Conservation (phyloP, 1,139 yeast species). For the Debaryomyces nepalensis region DNA sequence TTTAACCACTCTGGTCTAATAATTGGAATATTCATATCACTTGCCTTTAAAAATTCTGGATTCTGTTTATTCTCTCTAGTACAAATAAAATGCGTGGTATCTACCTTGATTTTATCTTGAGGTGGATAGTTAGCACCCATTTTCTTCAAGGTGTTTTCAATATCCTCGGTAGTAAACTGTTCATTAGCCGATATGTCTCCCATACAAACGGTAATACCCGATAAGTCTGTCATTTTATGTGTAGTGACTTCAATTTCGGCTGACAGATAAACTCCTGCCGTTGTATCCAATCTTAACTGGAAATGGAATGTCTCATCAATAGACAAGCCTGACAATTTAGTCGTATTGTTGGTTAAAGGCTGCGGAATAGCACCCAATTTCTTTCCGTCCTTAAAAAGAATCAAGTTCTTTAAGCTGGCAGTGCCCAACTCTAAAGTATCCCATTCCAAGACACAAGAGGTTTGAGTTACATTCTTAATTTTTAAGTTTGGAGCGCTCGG, state of each 20-base stretch:
- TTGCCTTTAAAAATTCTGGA: slow-evolving; percentile 75
- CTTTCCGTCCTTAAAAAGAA: slow-evolving; percentile 76
- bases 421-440: slow-evolving; percentile 84
- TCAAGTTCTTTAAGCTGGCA: slow-evolving; percentile 74
- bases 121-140: slow-evolving; percentile 85
- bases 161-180: slow-evolving; percentile 61
- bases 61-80: slow-evolving; percentile 64
- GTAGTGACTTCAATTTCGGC: slow-evolving; percentile 74
- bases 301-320: slow-evolving; percentile 83
- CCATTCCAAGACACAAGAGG: slow-evolving; percentile 95
- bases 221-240: slow-evolving; percentile 94
- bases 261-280: slow-evolving; percentile 83
- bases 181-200: slow-evolving; percentile 76
- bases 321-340: slow-evolving; percentile 89
- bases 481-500: slow-evolving; percentile 78
- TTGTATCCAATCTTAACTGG: slow-evolving; percentile 79
- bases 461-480: slow-evolving; percentile 84
- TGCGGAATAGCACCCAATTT: slow-evolving; percentile 87
- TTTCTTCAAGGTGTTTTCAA: slow-evolving; percentile 61
- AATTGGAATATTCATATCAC: slow-evolving; percentile 86
- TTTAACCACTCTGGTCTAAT: slow-evolving; percentile 97
- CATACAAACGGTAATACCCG: slow-evolving; percentile 90
- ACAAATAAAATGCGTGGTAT: slow-evolving; percentile 92
- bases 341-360: slow-evolving; percentile 77
- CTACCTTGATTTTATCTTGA: slow-evolving; percentile 75